Conservation (phyloP, 2,329 filamentous ascomycete species). For the Aureobasidium sp. region DNA sequence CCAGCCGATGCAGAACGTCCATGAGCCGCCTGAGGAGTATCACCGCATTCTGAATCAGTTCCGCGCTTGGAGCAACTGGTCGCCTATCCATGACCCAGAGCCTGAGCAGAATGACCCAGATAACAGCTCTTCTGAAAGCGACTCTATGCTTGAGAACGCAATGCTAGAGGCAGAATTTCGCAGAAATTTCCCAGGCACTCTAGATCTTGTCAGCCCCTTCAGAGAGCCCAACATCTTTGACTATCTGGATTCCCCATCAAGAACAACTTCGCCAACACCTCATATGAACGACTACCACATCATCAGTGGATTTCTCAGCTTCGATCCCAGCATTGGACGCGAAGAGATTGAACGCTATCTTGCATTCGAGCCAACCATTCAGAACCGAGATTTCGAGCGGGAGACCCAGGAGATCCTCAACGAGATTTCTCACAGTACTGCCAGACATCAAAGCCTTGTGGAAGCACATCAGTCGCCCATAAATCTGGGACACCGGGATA, state of each 20-base stretch:
- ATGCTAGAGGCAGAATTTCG: background rate
- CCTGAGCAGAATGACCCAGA: background rate
- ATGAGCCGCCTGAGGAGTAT: background rate
- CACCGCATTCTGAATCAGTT: background rate
- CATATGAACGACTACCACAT: background rate
- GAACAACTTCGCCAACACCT: background rate
- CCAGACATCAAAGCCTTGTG: background rate
- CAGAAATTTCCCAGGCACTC: background rate
- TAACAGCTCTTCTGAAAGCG: background rate
- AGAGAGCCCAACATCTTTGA: background rate
- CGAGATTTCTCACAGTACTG: background rate
- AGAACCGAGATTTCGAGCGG: background rate
- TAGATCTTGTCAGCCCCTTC: background rate
- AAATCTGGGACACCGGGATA: background rate
- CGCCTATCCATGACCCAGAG: background rate
- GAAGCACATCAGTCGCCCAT: background rate
- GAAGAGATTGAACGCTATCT: background rate
- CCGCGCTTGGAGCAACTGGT: no score
- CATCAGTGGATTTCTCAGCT: background rate
- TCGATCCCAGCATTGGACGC: background rate
- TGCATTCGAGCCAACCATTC: background rate
- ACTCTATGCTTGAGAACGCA: background rate
- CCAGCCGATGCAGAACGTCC: background rate
- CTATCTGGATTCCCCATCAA: background rate
- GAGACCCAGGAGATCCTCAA: background rate